phyloP scores from a whole-genome alignment of 352 stramenopile genomes.

The Phytophthora tubulina region DNA sequence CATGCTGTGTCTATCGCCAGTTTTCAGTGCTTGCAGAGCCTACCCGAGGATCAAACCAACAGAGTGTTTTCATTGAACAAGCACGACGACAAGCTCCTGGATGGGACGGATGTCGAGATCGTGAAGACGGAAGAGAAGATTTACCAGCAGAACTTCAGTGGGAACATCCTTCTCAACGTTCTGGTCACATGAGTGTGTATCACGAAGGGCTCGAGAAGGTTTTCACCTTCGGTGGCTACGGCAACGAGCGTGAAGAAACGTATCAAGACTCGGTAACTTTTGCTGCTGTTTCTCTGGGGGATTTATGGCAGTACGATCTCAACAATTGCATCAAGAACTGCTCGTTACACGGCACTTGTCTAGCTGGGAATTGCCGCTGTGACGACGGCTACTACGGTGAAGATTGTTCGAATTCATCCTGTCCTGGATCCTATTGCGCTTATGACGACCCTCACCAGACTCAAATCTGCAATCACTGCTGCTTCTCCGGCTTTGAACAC shows the following conservation, averaged over 20 bases:
- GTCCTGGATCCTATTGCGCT: constrained; percentile 93
- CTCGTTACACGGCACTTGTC: constrained; percentile 91
- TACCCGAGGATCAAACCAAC: constrained; percentile 76
- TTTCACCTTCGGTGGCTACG: constrained; percentile 92
- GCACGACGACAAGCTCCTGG: constrained; percentile 91
- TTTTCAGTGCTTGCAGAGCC: constrained; percentile 92
- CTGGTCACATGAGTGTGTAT: constrained; percentile 89
- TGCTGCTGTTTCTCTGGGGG: constrained; percentile 62
- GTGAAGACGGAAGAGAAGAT: constrained; percentile 72
- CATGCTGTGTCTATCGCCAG: constrained; percentile 27
- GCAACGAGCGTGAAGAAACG: constrained; percentile 77
- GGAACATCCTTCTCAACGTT: constrained; percentile 86
- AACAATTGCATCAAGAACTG: constrained; percentile 95
- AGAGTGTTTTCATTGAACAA: constrained; percentile 88
- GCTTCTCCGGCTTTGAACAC: constrained; percentile 90
- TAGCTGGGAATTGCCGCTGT: constrained; percentile 94
- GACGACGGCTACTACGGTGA: constrained; percentile 96
- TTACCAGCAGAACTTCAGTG: constrained; percentile 80
- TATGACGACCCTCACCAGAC: constrained; percentile 89
- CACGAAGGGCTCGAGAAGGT: constrained; percentile 69
- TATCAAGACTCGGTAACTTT: constrained; percentile 71
- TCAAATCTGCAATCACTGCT: constrained; percentile 95
- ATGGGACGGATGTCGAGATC: constrained; percentile 96
- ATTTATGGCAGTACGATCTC: constrained; percentile 94
- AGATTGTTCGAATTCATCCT: constrained; percentile 96